These are phyloP conservation scores for Podospora bellae-mahoneyi DNA, from an alignment of 495 filamentous ascomycete species.

Conservation along the genomic window DNA sequence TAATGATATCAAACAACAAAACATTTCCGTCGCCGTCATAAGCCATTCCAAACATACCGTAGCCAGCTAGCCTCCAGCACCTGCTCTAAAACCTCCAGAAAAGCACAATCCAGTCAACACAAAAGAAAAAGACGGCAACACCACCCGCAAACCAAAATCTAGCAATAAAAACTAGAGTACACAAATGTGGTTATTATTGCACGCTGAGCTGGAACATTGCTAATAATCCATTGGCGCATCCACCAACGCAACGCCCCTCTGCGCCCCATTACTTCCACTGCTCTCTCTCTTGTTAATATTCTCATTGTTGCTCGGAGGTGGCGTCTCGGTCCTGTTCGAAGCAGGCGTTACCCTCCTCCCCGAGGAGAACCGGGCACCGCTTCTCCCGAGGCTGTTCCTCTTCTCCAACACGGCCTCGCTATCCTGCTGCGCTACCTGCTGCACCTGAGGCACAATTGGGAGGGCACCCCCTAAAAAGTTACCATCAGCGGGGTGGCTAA, in stretches of 20 bases:
- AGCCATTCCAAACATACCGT: not conserved
- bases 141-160: not conserved
- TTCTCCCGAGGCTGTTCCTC: conserved; percentile 50
- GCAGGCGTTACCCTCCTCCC: conserved; percentile 40
- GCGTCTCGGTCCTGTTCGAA: conserved; percentile 10
- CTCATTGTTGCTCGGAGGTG: conserved; percentile 10
- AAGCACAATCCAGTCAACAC: not conserved
- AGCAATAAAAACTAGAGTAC: not conserved
- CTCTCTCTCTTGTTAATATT: not conserved
- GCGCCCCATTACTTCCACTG: conserved; percentile 8
- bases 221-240: conserved; percentile 40
- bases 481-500: conserved; percentile 43
- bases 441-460: conserved; percentile 29
- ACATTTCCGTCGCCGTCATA: too few species aligned
- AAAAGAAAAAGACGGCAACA: not conserved
- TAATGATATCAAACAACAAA: not conserved
- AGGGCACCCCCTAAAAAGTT: conserved; percentile 36
- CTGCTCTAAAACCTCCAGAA: not conserved
- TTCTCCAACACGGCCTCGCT: conserved; percentile 41
- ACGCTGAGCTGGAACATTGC: conserved; percentile 9
- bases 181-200: not conserved
- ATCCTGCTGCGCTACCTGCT: conserved; percentile 37
- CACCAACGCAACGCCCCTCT: conserved; percentile 31
- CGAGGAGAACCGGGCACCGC: conserved; percentile 42
- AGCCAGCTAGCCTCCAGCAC: not conserved